Conservation (phyloP, 345 rosid genomes). For the Garcia nutans region DNA sequence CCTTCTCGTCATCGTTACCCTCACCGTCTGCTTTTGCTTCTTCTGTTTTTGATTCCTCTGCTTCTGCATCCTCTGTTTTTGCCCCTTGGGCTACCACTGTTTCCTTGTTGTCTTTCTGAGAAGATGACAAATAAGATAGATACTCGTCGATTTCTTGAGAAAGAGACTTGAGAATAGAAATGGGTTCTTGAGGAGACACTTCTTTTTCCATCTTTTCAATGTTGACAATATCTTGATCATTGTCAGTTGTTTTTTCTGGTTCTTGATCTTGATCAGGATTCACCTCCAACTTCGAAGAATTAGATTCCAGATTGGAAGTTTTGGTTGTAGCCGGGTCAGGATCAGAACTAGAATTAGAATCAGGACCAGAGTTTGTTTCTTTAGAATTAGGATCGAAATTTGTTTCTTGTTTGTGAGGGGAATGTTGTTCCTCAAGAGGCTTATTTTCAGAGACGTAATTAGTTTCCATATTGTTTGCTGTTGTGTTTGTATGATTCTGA, state of each 20-base stretch:
- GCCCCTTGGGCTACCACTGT: no score
- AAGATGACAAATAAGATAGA: slow-evolving; percentile 24
- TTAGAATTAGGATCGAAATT: no score
- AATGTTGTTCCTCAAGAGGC: neutral
- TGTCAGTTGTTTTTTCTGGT: neutral
- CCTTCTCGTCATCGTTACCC: slow-evolving; percentile 15
- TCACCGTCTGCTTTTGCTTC: neutral
- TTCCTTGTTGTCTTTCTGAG: slow-evolving; percentile 20
- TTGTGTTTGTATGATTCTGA: neutral
- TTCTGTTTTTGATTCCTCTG: neutral
- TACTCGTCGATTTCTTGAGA: slow-evolving; percentile 55
- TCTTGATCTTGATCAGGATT: neutral
- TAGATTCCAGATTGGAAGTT: neutral
- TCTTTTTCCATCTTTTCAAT: neutral
- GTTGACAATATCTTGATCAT: neutral
- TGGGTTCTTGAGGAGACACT: slow-evolving; percentile 36
- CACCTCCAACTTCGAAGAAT: neutral
- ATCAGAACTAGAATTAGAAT: neutral
- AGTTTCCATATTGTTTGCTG: slow-evolving; percentile 3
- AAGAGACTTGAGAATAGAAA: slow-evolving; percentile 44
- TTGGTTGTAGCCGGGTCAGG: neutral
- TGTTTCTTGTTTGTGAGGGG: no score
- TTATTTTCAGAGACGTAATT: neutral
- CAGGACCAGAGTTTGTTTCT: neutral
- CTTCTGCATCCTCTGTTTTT: no score